These are phyloP conservation scores for Mrakia blollopis DNA, from an alignment of 768 basidiomycete genomes.

Conservation along the genomic window DNA sequence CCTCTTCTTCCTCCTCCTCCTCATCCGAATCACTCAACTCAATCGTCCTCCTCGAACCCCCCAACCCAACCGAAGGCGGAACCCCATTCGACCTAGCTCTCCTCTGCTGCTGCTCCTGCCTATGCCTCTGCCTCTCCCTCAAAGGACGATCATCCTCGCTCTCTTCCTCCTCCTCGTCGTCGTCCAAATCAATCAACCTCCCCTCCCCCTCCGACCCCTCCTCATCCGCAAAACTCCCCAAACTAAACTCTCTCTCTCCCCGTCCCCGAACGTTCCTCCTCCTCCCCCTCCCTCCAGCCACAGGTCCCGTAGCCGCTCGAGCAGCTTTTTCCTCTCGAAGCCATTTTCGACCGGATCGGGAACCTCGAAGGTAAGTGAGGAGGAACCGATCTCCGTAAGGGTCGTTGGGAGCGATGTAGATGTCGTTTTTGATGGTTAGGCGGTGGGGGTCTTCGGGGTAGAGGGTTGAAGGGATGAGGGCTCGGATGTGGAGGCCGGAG, in stretches of 20 bases:
- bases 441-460: slow-evolving; percentile 1
- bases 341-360: neutral
- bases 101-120: neutral
- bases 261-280: neutral
- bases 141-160: no score
- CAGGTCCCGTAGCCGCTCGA: neutral
- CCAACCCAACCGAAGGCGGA: neutral
- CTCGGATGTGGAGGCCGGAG: neutral
- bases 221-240: neutral
- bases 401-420: neutral
- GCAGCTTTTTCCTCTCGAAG: neutral
- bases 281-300: neutral
- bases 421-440: neutral
- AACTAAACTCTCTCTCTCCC: neutral
- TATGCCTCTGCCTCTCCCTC: no score
- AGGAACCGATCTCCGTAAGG: neutral
- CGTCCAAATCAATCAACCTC: neutral
- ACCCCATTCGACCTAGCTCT: slow-evolving; percentile 6
- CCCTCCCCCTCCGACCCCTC: neutral
- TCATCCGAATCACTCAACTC: slow-evolving; percentile 4
- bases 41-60: slow-evolving; percentile 2
- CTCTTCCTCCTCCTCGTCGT: neutral
- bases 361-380: slow-evolving; percentile 7
- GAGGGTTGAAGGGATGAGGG: slow-evolving; percentile 1
- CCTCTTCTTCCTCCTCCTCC: slow-evolving; percentile 3